Conservation (phyloP, 2,329 filamentous ascomycete species). For the Plectosphaerella sp. region DNA sequence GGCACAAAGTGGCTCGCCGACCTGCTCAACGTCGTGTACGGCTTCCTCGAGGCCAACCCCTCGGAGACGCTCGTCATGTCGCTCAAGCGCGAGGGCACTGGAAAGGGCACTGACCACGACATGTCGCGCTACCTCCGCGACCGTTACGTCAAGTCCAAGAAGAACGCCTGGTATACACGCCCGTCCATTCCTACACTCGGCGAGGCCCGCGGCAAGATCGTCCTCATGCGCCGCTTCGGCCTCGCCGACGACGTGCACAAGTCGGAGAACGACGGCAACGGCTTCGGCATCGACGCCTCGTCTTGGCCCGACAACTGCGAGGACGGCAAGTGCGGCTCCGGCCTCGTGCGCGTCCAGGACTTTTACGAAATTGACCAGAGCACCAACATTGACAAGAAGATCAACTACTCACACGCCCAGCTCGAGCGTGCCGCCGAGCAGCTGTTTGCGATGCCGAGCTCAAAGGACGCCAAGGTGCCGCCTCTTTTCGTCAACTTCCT, state of each 20-base stretch:
- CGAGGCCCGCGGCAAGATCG: constrained; percentile 74
- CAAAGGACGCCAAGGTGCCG: constrained; percentile 24
- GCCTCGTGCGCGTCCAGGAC: constrained; percentile 82
- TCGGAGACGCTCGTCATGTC: constrained; percentile 81
- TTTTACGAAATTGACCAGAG: constrained; percentile 84
- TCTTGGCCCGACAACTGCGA: constrained; percentile 86
- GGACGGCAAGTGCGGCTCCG: constrained; percentile 65
- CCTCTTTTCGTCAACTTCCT: constrained; percentile 90
- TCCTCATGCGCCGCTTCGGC: constrained; percentile 77
- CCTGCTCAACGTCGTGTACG: constrained; percentile 65
- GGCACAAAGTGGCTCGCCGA: constrained; percentile 75
- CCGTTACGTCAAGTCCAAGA: constrained; percentile 59
- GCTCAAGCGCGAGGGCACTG: constrained; percentile 86
- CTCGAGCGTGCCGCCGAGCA: constrained; percentile 65
- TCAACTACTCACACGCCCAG: constrained; percentile 67
- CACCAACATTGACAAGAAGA: constrained; percentile 75
- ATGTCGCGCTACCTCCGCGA: constrained; percentile 68
- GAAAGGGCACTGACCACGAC: constrained; percentile 73
- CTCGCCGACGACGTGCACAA: constrained; percentile 51
- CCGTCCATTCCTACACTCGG: constrained; percentile 74
- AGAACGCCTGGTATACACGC: constrained; percentile 71
- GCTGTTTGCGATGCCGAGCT: constrained; percentile 37
- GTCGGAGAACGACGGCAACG: constrained; percentile 42
- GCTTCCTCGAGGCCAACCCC: constrained; percentile 73
- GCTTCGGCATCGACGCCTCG: constrained; percentile 58